A percentile compares a stretch with the other conserved stretches of the same genome.
phyloP scores from a whole-genome alignment of 495 filamentous ascomycete genomes.

The Aspergillus carlsbadensis region DNA sequence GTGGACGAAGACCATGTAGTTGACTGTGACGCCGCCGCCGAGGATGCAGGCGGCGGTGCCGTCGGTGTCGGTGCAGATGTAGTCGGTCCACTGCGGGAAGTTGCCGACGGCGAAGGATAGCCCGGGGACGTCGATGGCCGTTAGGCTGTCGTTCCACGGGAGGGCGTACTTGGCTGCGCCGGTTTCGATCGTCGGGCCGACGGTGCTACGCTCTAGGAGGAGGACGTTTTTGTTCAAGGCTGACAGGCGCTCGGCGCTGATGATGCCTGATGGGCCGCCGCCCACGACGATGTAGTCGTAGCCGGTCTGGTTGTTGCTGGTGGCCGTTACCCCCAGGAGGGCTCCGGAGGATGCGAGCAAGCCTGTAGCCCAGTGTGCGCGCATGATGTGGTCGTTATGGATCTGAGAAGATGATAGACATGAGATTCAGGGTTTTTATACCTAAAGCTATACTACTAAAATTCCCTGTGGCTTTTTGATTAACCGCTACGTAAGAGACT shows the following conservation, averaged over 20 bases:
- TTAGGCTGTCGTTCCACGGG: slow-evolving; percentile 41
- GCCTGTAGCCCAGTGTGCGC: too few relatives aligned
- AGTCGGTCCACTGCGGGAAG: slow-evolving; percentile 60
- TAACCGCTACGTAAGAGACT: too few relatives aligned
- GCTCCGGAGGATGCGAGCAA: too few relatives aligned
- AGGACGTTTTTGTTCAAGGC: slow-evolving; percentile 48
- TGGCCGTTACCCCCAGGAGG: too few relatives aligned
- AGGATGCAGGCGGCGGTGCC: slow-evolving; percentile 78
- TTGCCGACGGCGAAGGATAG: slow-evolving; percentile 60
- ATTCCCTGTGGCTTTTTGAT: too few relatives aligned
- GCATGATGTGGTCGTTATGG: too few relatives aligned
- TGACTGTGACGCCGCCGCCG: slow-evolving; percentile 74
- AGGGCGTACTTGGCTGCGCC: slow-evolving; percentile 20
- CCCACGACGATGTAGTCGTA: slow-evolving; percentile 27
- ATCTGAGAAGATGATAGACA: too few relatives aligned
- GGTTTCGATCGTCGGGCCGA: slow-evolving; percentile 15
- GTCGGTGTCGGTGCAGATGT: slow-evolving; percentile 63
- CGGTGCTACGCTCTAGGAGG: slow-evolving; percentile 29
- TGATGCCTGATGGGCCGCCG: slow-evolving; percentile 26
- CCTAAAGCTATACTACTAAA: too few relatives aligned
- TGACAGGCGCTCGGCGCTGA: slow-evolving; percentile 60
- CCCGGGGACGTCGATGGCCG: slow-evolving; percentile 72
- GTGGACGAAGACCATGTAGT: slow-evolving; percentile 62
- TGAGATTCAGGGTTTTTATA: too few relatives aligned
- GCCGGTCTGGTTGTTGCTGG: neutral